Evolutionary conservation across 441 rosid species (phyloP), one percentile per base, ranked within the genome.

Genomic region (Macaranga tanarius): DNA sequence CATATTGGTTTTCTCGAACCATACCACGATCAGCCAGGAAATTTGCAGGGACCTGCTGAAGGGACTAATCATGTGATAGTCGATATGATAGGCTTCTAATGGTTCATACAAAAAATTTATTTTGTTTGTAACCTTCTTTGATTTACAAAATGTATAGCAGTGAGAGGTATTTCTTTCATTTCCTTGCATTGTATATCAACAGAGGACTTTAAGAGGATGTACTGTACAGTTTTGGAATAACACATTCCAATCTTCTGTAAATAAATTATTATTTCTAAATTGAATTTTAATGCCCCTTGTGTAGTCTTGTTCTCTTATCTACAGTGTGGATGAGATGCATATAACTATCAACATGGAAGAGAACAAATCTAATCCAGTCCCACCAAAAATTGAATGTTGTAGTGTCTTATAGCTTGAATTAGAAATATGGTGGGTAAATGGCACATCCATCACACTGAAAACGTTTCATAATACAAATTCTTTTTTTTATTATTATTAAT

Each of bases 121-220:
- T 34, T 45, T 23, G 22, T 72, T 77, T 72, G 47, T 23, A 7
- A 13, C 56, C 19, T 23, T 52, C 34, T 38, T 56, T 28, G 65
- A 60, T 75, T 76, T 67, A 56, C 67, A 56, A 62, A 71, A 13
- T 84, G 85, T 83, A 76, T 45, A 71, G 86, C 8, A 15, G 86
- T 10, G 76, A 75, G 80, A 81, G 81, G 57, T 51, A 66, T 52
- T 50, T 47, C 69, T 42, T 47, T n/a, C 67, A 44, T 77, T 72
- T 80, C 63, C 74, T 74, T 62, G 60, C 60, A 62, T 71, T 81
- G 81, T 85, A 73, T 68, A 78, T 73, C 59, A 3, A 38, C n/a
- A 69, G 62, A 60, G 65, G 56, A 20, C 38, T 15, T 15, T 6
- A 13, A 19, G 23, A 34, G 15, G 51, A 54, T 50, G 28, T 11